Percentiles rank a stretch among this genome's conserved stretches.
Evolutionary conservation across 139 green algal species (phyloP).

Genomic region (Bryopsis sp.): DNA sequence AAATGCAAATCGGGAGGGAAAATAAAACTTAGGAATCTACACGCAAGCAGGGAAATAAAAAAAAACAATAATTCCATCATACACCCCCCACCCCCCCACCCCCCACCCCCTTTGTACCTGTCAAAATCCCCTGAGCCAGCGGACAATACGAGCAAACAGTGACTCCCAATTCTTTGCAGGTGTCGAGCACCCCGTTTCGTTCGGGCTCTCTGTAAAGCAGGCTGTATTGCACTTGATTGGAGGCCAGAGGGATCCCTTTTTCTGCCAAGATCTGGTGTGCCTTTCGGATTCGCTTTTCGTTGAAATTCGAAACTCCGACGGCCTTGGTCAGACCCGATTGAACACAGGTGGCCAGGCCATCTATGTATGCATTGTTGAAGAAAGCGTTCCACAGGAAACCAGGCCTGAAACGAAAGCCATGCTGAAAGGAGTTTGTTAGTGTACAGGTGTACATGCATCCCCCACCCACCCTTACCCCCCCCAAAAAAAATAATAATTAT

Average conservation of each 20-base stretch:
- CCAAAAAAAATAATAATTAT: too few relatives aligned
- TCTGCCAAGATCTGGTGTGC: constrained; percentile 46
- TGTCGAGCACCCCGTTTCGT: constrained; percentile 77
- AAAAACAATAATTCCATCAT: too few relatives aligned
- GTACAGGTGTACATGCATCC: too few relatives aligned
- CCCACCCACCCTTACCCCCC: too few relatives aligned
- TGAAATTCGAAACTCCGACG: constrained; percentile 91
- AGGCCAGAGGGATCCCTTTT: constrained; percentile 60
- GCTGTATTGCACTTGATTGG: constrained; percentile 88
- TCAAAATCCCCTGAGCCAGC: constrained; percentile 70
- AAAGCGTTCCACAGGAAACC: constrained; percentile 63
- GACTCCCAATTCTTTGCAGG: constrained; percentile 58
- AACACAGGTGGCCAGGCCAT: constrained; percentile 61
- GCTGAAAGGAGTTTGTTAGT: too few relatives aligned
- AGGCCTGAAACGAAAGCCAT: too few relatives aligned
- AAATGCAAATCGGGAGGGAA: too few relatives aligned
- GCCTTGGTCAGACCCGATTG: constrained; percentile 61
- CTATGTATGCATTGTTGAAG: constrained; percentile 67
- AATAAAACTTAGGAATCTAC: too few relatives aligned
- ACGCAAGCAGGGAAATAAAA: too few relatives aligned
- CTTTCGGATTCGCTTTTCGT: constrained; percentile 43
- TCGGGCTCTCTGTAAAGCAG: constrained; percentile 82
- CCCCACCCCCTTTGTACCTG: constrained; percentile 33
- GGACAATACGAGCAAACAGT: constrained; percentile 81
- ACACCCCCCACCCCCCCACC: too few relatives aligned